Evolutionary conservation across 257 asterid genomes (phyloP).

Genomic region (Solanum arcanum): DNA sequence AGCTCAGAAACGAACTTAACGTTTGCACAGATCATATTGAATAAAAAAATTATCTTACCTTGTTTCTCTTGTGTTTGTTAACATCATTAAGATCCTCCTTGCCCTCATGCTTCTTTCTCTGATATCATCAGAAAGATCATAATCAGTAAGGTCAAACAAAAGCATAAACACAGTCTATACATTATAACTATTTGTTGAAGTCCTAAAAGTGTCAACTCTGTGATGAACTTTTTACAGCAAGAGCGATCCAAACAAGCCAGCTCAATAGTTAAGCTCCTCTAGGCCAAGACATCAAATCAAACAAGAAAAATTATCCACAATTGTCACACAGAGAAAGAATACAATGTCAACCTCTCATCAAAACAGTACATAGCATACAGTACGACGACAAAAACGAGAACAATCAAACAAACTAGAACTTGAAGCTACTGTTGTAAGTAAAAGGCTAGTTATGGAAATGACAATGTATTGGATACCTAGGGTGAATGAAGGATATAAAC

Average conservation of each 20-base stretch:
- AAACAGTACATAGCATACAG: not conserved
- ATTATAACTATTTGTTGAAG: not conserved
- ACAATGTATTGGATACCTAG: not conserved
- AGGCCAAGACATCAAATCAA: not conserved
- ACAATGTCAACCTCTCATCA: not conserved
- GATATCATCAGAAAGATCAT: constrained; percentile 5
- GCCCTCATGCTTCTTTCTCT: constrained; percentile 73
- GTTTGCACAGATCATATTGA: not conserved
- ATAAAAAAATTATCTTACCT: constrained; percentile 26
- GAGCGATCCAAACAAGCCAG: not conserved
- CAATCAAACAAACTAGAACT: not conserved
- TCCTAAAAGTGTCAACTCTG: not conserved
- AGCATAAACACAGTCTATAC: not conserved
- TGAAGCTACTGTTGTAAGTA: not conserved
- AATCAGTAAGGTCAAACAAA: not conserved
- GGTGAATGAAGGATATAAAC: no score
- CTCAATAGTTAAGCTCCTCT: not conserved
- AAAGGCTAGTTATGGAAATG: not conserved
- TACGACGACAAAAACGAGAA: not conserved
- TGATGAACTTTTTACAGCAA: not conserved
- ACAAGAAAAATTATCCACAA: not conserved
- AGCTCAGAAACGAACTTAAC: not conserved
- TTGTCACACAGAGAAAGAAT: not conserved
- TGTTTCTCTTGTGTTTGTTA: constrained; percentile 65
- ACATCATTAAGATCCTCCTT: constrained; percentile 40